Conservation (phyloP, 2,329 filamentous ascomycete genomes). For the Ceratocystis cubensis region DNA sequence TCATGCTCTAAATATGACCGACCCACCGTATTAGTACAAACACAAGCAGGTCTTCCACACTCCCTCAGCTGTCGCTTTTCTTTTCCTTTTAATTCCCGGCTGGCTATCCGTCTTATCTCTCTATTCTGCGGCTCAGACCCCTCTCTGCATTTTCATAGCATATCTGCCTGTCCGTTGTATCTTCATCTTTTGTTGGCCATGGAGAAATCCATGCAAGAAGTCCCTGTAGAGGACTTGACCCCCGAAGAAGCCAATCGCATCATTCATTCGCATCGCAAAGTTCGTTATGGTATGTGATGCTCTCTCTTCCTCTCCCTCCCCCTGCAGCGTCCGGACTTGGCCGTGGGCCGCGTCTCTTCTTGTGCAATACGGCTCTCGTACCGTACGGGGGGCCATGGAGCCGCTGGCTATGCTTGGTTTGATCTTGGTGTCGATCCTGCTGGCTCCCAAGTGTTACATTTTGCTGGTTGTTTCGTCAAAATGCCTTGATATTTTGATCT, state of each 20-base stretch:
- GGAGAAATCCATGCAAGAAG: constrained; percentile 27
- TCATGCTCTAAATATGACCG: constrained; percentile 9
- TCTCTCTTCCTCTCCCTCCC: background rate
- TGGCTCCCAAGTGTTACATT: background rate
- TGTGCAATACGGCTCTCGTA: background rate
- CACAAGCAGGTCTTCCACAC: constrained; percentile 9
- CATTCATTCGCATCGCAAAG: constrained; percentile 57
- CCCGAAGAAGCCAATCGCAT: constrained; percentile 55
- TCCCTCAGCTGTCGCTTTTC: constrained; percentile 9
- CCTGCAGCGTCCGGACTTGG: background rate
- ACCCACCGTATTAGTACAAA: background rate
- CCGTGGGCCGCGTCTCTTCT: background rate
- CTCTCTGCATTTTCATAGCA: background rate
- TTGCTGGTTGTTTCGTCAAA: background rate
- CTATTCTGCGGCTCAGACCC: background rate
- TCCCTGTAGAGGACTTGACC: constrained; percentile 44
- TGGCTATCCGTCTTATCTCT: constrained; percentile 1
- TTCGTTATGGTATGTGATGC: constrained; percentile 48
- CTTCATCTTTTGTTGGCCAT: constrained; percentile 5
- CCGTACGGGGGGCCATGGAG: background rate
- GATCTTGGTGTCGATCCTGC: background rate
- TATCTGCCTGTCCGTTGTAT: background rate
- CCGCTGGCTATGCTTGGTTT: background rate
- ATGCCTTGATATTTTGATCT: background rate
- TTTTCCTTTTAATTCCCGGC: constrained; percentile 5